Evolutionary conservation across 2,329 filamentous ascomycete species (phyloP).

Genomic region (Ophiocordyceps camponoti-saundersi): DNA sequence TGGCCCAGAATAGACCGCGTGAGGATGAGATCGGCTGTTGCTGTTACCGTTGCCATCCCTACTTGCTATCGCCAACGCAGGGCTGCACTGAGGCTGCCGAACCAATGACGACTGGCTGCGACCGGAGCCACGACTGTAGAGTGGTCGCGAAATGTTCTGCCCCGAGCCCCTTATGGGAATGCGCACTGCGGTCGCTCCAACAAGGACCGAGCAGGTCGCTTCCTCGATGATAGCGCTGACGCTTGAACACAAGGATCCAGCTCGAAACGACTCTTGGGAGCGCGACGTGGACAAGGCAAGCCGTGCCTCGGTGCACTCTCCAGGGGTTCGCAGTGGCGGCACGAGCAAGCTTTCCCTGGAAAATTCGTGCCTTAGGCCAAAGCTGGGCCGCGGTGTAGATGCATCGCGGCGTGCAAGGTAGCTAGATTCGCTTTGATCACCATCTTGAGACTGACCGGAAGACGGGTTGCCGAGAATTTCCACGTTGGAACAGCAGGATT

Average conservation of each 20-base stretch:
- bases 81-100: slow-evolving; percentile 41
- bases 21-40: slow-evolving; percentile 28
- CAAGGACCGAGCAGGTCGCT: slow-evolving; percentile 16
- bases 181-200: slow-evolving; percentile 10
- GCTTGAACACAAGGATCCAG: slow-evolving; percentile 37
- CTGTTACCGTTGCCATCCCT: slow-evolving; percentile 42
- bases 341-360: slow-evolving; percentile 46
- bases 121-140: neutral
- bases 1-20: slow-evolving; percentile 6
- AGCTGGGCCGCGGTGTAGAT: slow-evolving; percentile 13
- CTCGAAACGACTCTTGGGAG: slow-evolving; percentile 35
- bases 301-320: slow-evolving; percentile 28
- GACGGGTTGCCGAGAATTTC: slow-evolving; percentile 33
- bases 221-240: slow-evolving; percentile 34
- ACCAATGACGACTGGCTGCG: neutral
- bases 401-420: slow-evolving; percentile 33
- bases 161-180: slow-evolving; percentile 1
- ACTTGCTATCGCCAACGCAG: slow-evolving; percentile 45
- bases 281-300: slow-evolving; percentile 30
- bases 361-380: slow-evolving; percentile 24
- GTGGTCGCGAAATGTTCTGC: neutral
- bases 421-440: slow-evolving; percentile 20
- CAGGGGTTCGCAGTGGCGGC: slow-evolving; percentile 32
- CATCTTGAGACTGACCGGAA: slow-evolving; percentile 18
- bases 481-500: slow-evolving; percentile 31